Evolutionary conservation across 306 rosid genomes (phyloP).

Genomic region (Mimosa bimucronata): DNA sequence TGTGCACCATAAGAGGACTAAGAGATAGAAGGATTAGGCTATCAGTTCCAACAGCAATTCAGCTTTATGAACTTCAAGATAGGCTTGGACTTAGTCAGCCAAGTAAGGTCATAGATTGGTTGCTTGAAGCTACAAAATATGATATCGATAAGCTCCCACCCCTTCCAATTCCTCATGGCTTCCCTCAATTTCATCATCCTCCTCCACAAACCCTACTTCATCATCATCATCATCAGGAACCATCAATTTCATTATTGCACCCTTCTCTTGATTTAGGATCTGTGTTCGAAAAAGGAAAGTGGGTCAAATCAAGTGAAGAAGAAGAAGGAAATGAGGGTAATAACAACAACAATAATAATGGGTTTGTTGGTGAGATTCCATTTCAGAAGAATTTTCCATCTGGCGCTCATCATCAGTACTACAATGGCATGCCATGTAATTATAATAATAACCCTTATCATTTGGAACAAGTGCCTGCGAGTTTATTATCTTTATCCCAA

Average conservation of each 20-base stretch:
- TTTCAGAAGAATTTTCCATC: not conserved
- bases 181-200: constrained; percentile 56
- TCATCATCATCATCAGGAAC: constrained; percentile 30
- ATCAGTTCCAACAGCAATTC: constrained; percentile 89
- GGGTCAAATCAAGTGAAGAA: constrained; percentile 47
- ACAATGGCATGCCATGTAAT: not conserved
- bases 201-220: constrained; percentile 55
- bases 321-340: not conserved
- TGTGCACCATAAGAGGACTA: constrained; percentile 79
- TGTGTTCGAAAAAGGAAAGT: constrained; percentile 49
- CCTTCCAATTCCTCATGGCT: constrained; percentile 63
- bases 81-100: constrained; percentile 89
- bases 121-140: constrained; percentile 73
- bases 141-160: constrained; percentile 98
- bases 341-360: not conserved
- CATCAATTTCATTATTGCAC: not conserved
- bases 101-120: constrained; percentile 94
- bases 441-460: constrained; percentile 31
- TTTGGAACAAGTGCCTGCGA: constrained; percentile 53
- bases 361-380: constrained; percentile 14
- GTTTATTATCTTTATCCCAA: constrained; percentile 63
- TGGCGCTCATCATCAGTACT: not conserved
- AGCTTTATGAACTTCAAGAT: constrained; percentile 87
- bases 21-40: constrained; percentile 87
- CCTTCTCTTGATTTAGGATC: constrained; percentile 10